Conservation (phyloP, 2,329 filamentous ascomycete species). For the Gaeumannomyces sp. region DNA sequence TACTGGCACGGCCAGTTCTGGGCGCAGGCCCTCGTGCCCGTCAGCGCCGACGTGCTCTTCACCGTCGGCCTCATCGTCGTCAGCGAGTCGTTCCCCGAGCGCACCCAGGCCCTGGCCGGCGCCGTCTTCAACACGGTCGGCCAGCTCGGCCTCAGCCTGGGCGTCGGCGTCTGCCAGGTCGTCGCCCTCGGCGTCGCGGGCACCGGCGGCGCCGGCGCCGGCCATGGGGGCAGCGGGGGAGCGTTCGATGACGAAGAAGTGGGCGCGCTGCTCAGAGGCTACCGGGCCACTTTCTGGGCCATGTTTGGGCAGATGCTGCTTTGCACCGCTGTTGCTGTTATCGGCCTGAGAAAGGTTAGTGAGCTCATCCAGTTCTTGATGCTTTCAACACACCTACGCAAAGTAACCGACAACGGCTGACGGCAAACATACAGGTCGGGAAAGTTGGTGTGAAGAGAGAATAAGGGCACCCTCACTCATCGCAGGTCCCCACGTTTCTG, state of each 20-base stretch:
- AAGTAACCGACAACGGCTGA: not conserved
- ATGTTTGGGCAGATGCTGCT: slow-evolving; percentile 10
- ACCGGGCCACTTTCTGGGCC: slow-evolving; percentile 11
- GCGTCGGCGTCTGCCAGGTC: slow-evolving; percentile 8
- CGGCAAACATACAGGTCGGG: not conserved
- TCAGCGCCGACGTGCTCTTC: slow-evolving; percentile 44
- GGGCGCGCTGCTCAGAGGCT: slow-evolving; percentile 9
- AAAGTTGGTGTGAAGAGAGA: slow-evolving; percentile 9
- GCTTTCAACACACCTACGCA: not conserved
- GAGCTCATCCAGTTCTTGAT: not conserved
- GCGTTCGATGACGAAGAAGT: not conserved
- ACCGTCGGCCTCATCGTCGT: slow-evolving; percentile 50
- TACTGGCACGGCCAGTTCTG: slow-evolving; percentile 41
- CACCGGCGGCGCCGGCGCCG: not conserved
- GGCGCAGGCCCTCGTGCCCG: slow-evolving; percentile 35
- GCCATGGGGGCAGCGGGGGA: not conserved
- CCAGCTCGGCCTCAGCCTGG: slow-evolving; percentile 34
- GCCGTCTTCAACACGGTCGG: slow-evolving; percentile 55
- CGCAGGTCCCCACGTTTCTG: no score
- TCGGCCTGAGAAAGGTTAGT: slow-evolving; percentile 6
- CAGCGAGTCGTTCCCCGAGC: slow-evolving; percentile 46
- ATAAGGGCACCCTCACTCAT: not conserved
- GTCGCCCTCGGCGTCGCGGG: slow-evolving; percentile 6
- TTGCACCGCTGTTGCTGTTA: not conserved
- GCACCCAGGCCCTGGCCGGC: slow-evolving; percentile 53